These are phyloP conservation scores for Flaveria ramosissima DNA, from an alignment of 129 eudicot genomes.

Conservation along the genomic window DNA sequence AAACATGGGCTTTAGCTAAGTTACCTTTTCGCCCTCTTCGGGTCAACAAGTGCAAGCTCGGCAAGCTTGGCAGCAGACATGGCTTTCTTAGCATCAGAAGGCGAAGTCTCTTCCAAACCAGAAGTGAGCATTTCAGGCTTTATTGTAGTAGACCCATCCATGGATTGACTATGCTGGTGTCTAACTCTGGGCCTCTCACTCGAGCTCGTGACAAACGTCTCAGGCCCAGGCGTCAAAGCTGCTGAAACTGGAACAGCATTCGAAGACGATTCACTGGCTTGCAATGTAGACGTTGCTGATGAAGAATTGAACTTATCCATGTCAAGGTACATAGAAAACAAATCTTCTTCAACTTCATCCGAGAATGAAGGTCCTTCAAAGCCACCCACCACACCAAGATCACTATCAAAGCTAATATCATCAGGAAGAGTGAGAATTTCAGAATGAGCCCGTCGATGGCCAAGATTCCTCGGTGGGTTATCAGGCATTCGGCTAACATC, in stretches of 20 bases:
- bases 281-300: constrained; percentile 61
- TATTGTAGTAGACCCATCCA: constrained; percentile 80
- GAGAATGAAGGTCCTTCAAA: constrained; percentile 75
- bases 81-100: constrained; percentile 73
- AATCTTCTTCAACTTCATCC: constrained; percentile 83
- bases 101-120: constrained; percentile 34
- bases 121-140: constrained; percentile 72
- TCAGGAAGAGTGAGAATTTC: constrained; percentile 88
- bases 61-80: constrained; percentile 93
- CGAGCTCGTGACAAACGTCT: constrained; percentile 22
- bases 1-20: no score
- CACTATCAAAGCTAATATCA: constrained; percentile 88
- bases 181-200: constrained; percentile 64
- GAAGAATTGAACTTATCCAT: constrained; percentile 77
- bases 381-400: constrained; percentile 86
- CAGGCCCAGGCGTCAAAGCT: constrained; percentile 29
- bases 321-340: constrained; percentile 84
- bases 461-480: constrained; percentile 67
- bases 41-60: constrained; percentile 88
- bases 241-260: constrained; percentile 24
- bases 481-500: constrained; percentile 86
- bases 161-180: constrained; percentile 94
- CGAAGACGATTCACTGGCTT: constrained; percentile 52
- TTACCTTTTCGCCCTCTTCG: constrained; percentile 91
- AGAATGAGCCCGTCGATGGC: constrained; percentile 86